phyloP scores from a whole-genome alignment of 208 protist species.

The Leishmania gerbilli region DNA sequence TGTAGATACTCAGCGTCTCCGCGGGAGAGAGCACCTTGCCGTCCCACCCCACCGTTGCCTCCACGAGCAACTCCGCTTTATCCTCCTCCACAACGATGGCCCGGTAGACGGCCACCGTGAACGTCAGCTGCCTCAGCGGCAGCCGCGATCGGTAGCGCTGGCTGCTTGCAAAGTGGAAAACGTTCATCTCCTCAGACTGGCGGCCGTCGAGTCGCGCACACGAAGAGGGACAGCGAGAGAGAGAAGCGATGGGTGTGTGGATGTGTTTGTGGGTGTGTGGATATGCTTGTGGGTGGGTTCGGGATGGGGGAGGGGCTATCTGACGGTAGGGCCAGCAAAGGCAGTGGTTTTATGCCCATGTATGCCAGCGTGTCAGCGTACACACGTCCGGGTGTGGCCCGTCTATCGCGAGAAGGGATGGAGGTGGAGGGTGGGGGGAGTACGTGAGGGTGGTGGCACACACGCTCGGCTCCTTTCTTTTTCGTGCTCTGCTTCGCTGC shows the following conservation, averaged over 20 bases:
- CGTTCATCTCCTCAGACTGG: slow-evolving; percentile 36
- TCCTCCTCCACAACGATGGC: slow-evolving; percentile 73
- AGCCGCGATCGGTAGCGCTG: slow-evolving; percentile 57
- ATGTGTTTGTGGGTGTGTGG: too few relatives aligned
- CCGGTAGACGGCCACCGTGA: slow-evolving; percentile 63
- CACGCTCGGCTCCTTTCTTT: neutral
- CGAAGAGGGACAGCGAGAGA: neutral
- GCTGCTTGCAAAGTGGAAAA: slow-evolving; percentile 54
- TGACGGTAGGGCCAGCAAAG: neutral
- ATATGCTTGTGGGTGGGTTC: neutral
- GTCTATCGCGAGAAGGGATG: neutral
- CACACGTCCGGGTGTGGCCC: neutral
- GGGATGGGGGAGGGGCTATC: neutral
- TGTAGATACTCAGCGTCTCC: slow-evolving; percentile 47
- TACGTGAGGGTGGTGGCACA: neutral
- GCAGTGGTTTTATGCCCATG: neutral
- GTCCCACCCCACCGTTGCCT: slow-evolving; percentile 55
- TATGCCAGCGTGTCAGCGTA: neutral
- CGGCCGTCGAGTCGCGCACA: neutral
- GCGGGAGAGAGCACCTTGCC: slow-evolving; percentile 65
- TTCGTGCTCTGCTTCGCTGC: neutral
- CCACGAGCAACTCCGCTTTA: slow-evolving; percentile 45
- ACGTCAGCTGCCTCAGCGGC: slow-evolving; percentile 54
- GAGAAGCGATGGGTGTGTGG: neutral
- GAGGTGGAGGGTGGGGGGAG: neutral